Conservation (phyloP, 331 rosid species). For the Quercus tomentella region DNA sequence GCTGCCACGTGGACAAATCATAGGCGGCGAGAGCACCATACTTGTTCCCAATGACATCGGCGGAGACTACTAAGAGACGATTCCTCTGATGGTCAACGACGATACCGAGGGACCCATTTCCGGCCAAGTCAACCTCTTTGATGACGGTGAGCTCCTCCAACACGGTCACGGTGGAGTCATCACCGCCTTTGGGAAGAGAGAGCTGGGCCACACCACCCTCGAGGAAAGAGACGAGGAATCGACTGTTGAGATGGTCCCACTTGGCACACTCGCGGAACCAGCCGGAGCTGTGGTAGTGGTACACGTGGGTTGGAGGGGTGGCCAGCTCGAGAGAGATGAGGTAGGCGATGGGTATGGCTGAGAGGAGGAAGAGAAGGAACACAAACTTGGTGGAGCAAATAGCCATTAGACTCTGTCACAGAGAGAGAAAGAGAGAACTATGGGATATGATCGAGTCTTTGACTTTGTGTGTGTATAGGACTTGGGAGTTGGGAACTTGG, state of each 20-base stretch:
- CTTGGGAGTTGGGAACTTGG: no score
- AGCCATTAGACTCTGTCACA: constrained; percentile 6
- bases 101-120: constrained; percentile 67
- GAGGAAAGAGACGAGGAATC: constrained; percentile 56
- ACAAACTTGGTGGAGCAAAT: constrained; percentile 50
- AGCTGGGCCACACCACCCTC: constrained; percentile 68
- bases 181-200: constrained; percentile 22
- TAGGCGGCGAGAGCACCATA: constrained; percentile 66
- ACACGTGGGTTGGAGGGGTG: constrained; percentile 53
- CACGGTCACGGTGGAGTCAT: constrained; percentile 16
- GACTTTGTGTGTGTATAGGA: background rate
- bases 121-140: constrained; percentile 44
- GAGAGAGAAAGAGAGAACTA: constrained; percentile 8
- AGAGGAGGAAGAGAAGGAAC: constrained; percentile 33
- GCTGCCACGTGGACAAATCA: constrained; percentile 70
- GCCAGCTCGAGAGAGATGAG: constrained; percentile 68
- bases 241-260: constrained; percentile 67
- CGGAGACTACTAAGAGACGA: constrained; percentile 54
- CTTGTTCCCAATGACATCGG: constrained; percentile 47
- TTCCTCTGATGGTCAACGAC: constrained; percentile 54
- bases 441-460: no score
- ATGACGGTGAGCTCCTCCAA: constrained; percentile 47
- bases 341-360: constrained; percentile 70
- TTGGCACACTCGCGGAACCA: constrained; percentile 73
- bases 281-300: constrained; percentile 61